phyloP scores from a whole-genome alignment of 1,139 yeast genomes.

The Nakaseomyces bracarensis region DNA sequence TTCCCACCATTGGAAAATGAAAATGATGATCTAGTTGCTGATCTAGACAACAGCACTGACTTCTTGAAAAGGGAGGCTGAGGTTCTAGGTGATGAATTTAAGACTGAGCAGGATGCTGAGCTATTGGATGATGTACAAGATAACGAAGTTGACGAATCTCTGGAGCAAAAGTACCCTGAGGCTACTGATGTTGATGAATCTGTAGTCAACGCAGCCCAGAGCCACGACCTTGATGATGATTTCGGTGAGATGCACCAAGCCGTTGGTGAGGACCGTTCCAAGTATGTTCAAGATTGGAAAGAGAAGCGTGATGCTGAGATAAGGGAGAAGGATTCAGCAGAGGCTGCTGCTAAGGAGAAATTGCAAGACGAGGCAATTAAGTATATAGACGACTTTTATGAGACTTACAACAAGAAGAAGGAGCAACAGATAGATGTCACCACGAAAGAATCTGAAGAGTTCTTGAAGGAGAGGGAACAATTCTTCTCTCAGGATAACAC shows the following conservation, averaged over 20 bases:
- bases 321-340: slow-evolving; percentile 68
- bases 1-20: slow-evolving; percentile 71
- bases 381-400: slow-evolving; percentile 89
- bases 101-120: slow-evolving; percentile 56
- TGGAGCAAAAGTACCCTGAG: slow-evolving; percentile 62
- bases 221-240: slow-evolving; percentile 31
- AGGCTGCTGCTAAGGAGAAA: slow-evolving; percentile 56
- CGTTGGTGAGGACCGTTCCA: slow-evolving; percentile 39
- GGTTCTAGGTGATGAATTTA: slow-evolving; percentile 68
- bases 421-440: slow-evolving; percentile 62
- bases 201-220: slow-evolving; percentile 18
- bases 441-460: slow-evolving; percentile 59
- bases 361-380: slow-evolving; percentile 72
- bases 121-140: slow-evolving; percentile 37
- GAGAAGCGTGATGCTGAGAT: slow-evolving; percentile 77
- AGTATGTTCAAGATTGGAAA: slow-evolving; percentile 69
- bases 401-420: slow-evolving; percentile 79
- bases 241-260: slow-evolving; percentile 27
- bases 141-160: slow-evolving; percentile 40
- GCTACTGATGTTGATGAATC: slow-evolving; percentile 7
- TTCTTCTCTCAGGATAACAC: slow-evolving; percentile 59
- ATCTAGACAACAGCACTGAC: slow-evolving; percentile 41
- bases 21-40: slow-evolving; percentile 31
- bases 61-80: slow-evolving; percentile 81
- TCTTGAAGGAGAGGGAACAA: slow-evolving; percentile 67